Evolutionary conservation across 495 filamentous ascomycete genomes (phyloP).

Genomic region (Staphylotrichum tortipilum): DNA sequence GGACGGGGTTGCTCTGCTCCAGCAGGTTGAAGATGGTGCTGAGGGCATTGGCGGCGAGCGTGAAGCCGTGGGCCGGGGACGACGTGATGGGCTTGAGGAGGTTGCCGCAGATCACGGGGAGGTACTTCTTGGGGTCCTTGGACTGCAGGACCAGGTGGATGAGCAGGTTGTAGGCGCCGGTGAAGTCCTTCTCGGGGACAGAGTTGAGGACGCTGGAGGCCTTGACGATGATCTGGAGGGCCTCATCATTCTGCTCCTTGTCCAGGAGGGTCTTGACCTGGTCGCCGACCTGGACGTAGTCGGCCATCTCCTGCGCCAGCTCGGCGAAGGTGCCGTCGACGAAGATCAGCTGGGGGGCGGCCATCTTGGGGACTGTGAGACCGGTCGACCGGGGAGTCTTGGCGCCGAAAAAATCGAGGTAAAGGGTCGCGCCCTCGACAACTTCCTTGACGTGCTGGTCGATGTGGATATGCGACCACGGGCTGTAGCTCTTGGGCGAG

Average conservation of each 20-base stretch:
- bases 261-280: conserved; percentile 68
- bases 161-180: conserved; percentile 89
- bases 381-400: background rate
- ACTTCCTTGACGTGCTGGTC: conserved; percentile 1
- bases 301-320: conserved; percentile 79
- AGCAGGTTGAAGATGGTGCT: conserved; percentile 97
- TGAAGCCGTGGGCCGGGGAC: conserved; percentile 73
- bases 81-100: conserved; percentile 78
- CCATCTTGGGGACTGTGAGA: conserved; percentile 17
- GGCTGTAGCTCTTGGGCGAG: background rate
- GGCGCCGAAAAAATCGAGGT: conserved; percentile 3
- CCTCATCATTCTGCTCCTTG: conserved; percentile 68
- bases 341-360: conserved; percentile 50
- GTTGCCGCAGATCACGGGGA: conserved; percentile 77
- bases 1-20: conserved; percentile 58
- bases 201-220: conserved; percentile 62
- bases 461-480: background rate
- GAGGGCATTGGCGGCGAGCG: conserved; percentile 76
- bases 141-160: conserved; percentile 84
- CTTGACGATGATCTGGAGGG: conserved; percentile 77
- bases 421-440: conserved; percentile 2
- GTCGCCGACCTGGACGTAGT: conserved; percentile 62
- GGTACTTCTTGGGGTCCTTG: conserved; percentile 70
- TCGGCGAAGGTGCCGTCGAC: conserved; percentile 88
- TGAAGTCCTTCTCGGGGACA: conserved; percentile 92